Conservation (phyloP, 169 alveolate species). For the Eimeria tenella region DNA sequence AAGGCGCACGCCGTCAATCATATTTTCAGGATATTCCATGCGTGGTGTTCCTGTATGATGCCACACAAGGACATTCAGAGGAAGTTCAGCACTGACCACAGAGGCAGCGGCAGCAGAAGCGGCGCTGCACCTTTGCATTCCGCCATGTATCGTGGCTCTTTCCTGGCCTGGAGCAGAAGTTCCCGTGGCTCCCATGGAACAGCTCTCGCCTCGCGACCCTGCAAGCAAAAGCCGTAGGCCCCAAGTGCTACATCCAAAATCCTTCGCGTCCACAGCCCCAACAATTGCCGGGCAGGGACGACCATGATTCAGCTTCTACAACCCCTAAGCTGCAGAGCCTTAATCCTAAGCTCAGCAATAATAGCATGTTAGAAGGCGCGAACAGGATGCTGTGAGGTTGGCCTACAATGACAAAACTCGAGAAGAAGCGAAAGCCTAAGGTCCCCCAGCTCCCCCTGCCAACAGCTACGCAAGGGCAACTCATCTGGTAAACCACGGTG, state of each 20-base stretch:
- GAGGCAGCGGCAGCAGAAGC: constrained; percentile 16
- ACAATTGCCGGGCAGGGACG: neutral
- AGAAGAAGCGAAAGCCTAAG: neutral
- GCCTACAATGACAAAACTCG: constrained; percentile 24
- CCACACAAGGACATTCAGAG: neutral
- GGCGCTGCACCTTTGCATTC: constrained; percentile 76
- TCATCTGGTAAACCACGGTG: neutral
- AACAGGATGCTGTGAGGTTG: neutral
- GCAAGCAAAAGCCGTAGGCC: constrained; percentile 27
- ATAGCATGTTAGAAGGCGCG: too few relatives aligned
- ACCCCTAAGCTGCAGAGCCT: neutral
- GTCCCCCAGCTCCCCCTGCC: neutral
- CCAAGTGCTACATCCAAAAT: constrained; percentile 67
- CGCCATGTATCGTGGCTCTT: constrained; percentile 88
- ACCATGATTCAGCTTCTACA: too few relatives aligned
- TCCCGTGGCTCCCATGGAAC: constrained; percentile 89
- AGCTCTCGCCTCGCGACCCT: constrained; percentile 89
- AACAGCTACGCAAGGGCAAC: neutral
- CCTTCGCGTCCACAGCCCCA: neutral
- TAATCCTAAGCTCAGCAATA: neutral
- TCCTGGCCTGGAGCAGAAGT: constrained; percentile 83
- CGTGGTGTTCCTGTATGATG: constrained; percentile 89
- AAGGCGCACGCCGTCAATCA: constrained; percentile 89
- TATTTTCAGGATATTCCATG: constrained; percentile 87
- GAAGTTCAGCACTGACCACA: neutral